Evolutionary conservation across 2,329 filamentous ascomycete species (phyloP).

Genomic region (Hypoxylon rubiginosum): DNA sequence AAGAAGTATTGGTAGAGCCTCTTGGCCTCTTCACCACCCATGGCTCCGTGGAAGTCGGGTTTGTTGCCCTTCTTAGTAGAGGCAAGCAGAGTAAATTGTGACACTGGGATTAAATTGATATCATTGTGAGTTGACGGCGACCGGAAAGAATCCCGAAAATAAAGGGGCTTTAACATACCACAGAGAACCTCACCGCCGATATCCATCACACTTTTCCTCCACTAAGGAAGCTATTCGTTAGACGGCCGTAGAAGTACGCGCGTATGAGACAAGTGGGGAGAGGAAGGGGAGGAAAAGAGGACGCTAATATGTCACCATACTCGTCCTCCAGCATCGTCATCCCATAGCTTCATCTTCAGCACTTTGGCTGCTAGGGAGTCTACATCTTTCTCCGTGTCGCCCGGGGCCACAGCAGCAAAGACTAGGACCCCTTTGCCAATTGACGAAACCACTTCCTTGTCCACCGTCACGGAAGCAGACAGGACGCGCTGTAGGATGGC

Average conservation of each 20-base stretch:
- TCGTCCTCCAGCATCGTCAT: slow-evolving; percentile 78
- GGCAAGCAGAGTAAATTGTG: slow-evolving; percentile 94
- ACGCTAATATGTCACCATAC: slow-evolving; percentile 59
- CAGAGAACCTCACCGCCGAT: slow-evolving; percentile 94
- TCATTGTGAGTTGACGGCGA: slow-evolving; percentile 5
- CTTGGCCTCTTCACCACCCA: slow-evolving; percentile 82
- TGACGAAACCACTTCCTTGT: slow-evolving; percentile 88
- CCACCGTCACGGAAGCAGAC: slow-evolving; percentile 95
- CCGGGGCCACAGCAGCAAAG: slow-evolving; percentile 89
- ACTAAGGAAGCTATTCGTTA: slow-evolving; percentile 65
- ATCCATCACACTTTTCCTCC: slow-evolving; percentile 91
- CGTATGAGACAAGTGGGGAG: slow-evolving; percentile 20
- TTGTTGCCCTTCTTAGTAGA: slow-evolving; percentile 96
- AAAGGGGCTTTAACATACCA: slow-evolving; percentile 67
- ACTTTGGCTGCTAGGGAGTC: slow-evolving; percentile 88
- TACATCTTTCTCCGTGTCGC: slow-evolving; percentile 90
- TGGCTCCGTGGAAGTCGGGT: slow-evolving; percentile 92
- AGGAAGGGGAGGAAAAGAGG: slow-evolving; percentile 4
- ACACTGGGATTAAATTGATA: slow-evolving; percentile 78
- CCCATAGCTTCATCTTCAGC: slow-evolving; percentile 91
- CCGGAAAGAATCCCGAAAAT: neutral
- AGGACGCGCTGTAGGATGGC: slow-evolving; percentile 94
- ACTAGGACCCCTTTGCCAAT: slow-evolving; percentile 93
- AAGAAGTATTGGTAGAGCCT: slow-evolving; percentile 88
- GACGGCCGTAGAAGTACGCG: slow-evolving; percentile 29